Conservation (phyloP, 2,329 filamentous ascomycete genomes). For the Aspergillus proliferans region DNA sequence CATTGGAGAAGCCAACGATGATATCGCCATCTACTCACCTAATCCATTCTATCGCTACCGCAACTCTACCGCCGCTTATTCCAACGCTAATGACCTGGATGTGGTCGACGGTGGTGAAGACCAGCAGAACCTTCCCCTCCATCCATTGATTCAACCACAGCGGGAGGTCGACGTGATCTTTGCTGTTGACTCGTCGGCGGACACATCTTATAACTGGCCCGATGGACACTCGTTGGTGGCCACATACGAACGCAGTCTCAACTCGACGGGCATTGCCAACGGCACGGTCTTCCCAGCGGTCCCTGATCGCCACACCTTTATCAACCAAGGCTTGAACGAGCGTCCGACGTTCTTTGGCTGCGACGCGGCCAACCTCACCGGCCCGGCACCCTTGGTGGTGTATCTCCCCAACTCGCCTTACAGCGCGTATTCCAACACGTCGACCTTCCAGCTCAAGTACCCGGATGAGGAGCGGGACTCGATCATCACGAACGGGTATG, state of each 20-base stretch:
- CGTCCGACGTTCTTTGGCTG: constrained; percentile 78
- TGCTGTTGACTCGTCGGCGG: constrained; percentile 70
- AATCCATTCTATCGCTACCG: constrained; percentile 71
- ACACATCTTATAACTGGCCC: constrained; percentile 64
- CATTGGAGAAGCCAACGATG: constrained; percentile 56
- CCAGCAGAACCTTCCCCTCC: constrained; percentile 69
- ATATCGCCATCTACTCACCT: constrained; percentile 67
- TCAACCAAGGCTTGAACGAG: constrained; percentile 69
- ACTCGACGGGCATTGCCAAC: constrained; percentile 52
- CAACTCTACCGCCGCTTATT: constrained; percentile 53
- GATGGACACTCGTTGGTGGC: constrained; percentile 70
- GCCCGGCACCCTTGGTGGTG: constrained; percentile 61
- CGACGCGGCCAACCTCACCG: constrained; percentile 57
- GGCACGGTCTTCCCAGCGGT: constrained; percentile 65
- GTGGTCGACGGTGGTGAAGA: constrained; percentile 76
- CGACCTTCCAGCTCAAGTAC: constrained; percentile 67
- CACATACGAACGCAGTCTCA: constrained; percentile 62
- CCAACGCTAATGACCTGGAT: constrained; percentile 51
- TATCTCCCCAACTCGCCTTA: constrained; percentile 88
- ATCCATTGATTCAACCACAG: constrained; percentile 68
- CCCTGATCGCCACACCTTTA: constrained; percentile 69
- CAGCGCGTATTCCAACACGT: constrained; percentile 67
- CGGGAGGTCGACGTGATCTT: constrained; percentile 74
- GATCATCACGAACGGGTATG: constrained; percentile 81
- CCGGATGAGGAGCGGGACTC: constrained; percentile 61